Evolutionary conservation across 169 alveolate genomes (phyloP).

Genomic region (Toxoplasma gondii): DNA sequence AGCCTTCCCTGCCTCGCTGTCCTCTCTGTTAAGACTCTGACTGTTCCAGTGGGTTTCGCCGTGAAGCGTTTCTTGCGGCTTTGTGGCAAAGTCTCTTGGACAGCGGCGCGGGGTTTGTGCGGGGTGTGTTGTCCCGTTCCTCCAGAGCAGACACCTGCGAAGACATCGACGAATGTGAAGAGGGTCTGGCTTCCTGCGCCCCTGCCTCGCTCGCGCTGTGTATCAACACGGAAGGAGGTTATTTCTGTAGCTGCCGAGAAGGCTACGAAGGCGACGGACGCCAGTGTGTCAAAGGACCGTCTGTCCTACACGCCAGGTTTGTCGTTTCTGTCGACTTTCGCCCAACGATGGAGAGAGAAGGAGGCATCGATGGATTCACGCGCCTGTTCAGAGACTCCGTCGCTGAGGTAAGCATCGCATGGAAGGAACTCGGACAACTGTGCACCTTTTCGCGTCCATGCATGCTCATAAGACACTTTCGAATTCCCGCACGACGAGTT

Average conservation of each 20-base stretch:
- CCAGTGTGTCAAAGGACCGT: conserved; percentile 63
- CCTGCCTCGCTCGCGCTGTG: conserved; percentile 71
- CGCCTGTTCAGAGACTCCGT: conserved; percentile 43
- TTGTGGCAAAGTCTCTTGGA: too few relatives aligned
- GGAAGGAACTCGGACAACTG: neutral
- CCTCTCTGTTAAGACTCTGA: too few relatives aligned
- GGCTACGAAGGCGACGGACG: conserved; percentile 79
- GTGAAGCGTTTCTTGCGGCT: too few relatives aligned
- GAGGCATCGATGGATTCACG: conserved; percentile 37
- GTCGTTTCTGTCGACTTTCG: conserved; percentile 57
- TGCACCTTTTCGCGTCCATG: neutral
- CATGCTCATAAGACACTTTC: neutral
- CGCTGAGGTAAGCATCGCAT: conserved; percentile 44
- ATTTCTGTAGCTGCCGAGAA: conserved; percentile 73
- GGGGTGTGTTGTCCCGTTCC: too few relatives aligned
- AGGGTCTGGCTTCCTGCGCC: conserved; percentile 72
- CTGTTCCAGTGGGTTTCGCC: too few relatives aligned
- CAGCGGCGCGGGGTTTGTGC: too few relatives aligned
- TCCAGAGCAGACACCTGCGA: conserved; percentile 46
- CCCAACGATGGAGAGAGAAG: conserved; percentile 44
- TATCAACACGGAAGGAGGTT: conserved; percentile 74
- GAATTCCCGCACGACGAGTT: neutral
- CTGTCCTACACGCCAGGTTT: conserved; percentile 46
- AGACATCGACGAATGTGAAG: conserved; percentile 69
- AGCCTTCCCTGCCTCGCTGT: too few relatives aligned